Evolutionary conservation across 305 asterid genomes (phyloP).

Genomic region (Fraxinus floribunda): DNA sequence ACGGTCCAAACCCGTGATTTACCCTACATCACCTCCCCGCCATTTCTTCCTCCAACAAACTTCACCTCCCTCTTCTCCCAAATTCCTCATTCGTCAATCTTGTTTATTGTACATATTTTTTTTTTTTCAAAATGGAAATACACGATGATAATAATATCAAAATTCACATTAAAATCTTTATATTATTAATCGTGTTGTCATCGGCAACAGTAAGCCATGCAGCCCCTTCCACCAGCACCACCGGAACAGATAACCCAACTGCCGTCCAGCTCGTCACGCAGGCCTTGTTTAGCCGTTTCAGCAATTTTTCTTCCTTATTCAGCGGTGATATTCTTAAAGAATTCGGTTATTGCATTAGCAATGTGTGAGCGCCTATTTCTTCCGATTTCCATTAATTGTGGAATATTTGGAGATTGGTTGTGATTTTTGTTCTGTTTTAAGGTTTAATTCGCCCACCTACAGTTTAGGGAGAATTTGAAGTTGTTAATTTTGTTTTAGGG

Average conservation of each 20-base stretch:
- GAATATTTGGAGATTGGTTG: background rate
- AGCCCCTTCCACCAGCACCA: constrained; percentile 11
- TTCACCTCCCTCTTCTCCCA: constrained; percentile 27
- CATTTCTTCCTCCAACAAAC: constrained; percentile 61
- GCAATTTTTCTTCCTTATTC: constrained; percentile 54
- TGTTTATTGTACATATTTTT: background rate
- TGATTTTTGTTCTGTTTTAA: background rate
- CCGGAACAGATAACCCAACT: constrained; percentile 28
- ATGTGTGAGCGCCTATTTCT: constrained; percentile 46
- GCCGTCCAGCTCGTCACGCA: constrained; percentile 55
- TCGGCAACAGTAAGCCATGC: constrained; percentile 30
- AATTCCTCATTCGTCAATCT: constrained; percentile 5
- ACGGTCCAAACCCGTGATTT: constrained; percentile 30
- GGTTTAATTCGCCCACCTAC: background rate
- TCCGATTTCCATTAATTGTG: background rate
- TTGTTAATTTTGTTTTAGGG: constrained; percentile 28
- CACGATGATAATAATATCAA: constrained; percentile 2
- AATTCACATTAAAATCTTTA: constrained; percentile 6
- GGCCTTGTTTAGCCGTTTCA: constrained; percentile 50
- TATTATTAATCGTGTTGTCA: constrained; percentile 12
- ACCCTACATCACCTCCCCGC: constrained; percentile 73
- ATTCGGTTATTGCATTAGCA: constrained; percentile 64
- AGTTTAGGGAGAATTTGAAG: background rate
- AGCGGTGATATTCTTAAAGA: constrained; percentile 46
- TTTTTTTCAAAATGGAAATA: background rate